A percentile compares a stretch with the other conserved stretches of the same genome.
phyloP scores from a whole-genome alignment of 306 rosid genomes.

The Lithocarpus polystachyus region DNA sequence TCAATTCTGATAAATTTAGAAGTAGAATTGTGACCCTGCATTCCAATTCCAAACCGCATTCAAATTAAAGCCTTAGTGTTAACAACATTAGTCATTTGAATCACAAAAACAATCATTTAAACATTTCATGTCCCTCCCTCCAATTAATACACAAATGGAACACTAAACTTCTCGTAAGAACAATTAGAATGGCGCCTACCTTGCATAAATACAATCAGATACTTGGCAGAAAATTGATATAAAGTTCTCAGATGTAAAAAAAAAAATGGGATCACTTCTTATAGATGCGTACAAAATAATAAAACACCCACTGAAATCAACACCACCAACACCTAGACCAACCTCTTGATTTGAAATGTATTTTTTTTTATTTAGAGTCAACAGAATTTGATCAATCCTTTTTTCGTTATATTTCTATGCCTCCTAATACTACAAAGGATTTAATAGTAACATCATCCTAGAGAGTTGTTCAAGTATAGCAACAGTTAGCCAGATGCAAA shows the following conservation, averaged over 20 bases:
- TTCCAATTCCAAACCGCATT: not conserved
- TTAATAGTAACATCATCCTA: not conserved
- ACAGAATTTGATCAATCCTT: no score
- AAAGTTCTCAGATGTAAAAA: not conserved
- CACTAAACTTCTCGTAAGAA: not conserved
- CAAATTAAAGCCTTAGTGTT: not conserved
- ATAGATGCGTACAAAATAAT: no score
- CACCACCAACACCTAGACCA: no score
- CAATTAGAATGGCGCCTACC: not conserved
- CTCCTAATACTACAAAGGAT: not conserved
- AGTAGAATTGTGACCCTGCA: not conserved
- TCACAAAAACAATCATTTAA: not conserved
- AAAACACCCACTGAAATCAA: no score
- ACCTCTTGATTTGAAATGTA: no score
- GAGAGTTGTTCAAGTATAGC: not conserved
- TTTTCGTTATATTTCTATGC: not conserved
- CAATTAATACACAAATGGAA: not conserved
- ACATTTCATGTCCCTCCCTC: not conserved
- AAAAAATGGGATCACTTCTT: not conserved
- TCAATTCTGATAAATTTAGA: not conserved
- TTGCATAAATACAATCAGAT: not conserved
- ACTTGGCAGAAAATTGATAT: not conserved
- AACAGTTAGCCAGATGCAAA: not conserved
- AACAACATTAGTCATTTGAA: not conserved
- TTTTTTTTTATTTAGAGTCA: no score